Percentiles rank a stretch among this genome's conserved stretches.
Conservation (phyloP, 1,284 basidiomycete genomes). For the Lentinus polychrous region DNA sequence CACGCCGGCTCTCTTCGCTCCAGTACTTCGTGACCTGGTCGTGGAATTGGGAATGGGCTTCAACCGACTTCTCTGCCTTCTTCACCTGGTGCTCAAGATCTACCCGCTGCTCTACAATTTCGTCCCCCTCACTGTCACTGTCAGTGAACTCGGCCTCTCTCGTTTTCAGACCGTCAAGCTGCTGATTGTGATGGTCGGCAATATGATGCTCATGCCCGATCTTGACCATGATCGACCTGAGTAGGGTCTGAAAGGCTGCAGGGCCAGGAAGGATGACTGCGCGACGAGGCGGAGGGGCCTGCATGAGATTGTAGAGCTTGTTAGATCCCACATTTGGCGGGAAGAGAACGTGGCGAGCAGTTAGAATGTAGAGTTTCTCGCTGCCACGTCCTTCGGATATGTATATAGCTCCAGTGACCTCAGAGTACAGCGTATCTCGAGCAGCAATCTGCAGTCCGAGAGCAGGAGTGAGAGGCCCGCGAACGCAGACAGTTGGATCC, state of each 20-base stretch:
- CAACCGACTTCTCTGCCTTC: slow-evolving; percentile 3
- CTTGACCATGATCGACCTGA: no score
- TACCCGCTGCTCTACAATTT: no score
- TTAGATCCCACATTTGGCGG: slow-evolving; percentile 1
- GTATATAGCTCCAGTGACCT: slow-evolving; percentile 30
- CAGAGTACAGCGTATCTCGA: slow-evolving; percentile 18
- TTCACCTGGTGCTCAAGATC: no score
- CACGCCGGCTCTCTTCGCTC: slow-evolving; percentile 16
- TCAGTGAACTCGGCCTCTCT: no score
- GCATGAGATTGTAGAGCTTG: no score
- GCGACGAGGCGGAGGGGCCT: no score
- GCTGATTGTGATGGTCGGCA: no score
- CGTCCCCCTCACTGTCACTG: no score
- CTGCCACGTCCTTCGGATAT: slow-evolving; percentile 20
- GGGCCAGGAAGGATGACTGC: no score
- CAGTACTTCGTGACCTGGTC: slow-evolving; percentile 13
- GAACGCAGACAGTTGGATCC: slow-evolving; percentile 25
- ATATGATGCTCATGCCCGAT: no score
- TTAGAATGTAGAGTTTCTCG: slow-evolving; percentile 25
- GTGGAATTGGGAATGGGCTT: not conserved
- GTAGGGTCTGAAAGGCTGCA: no score
- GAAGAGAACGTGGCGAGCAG: slow-evolving; percentile 28
- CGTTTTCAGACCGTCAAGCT: no score
- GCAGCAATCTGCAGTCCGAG: slow-evolving; percentile 29
- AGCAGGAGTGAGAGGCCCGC: slow-evolving; percentile 26